Evolutionary conservation across 345 rosid species (phyloP), one percentile per base, ranked within the genome.

Genomic region (Citrus maxima): DNA sequence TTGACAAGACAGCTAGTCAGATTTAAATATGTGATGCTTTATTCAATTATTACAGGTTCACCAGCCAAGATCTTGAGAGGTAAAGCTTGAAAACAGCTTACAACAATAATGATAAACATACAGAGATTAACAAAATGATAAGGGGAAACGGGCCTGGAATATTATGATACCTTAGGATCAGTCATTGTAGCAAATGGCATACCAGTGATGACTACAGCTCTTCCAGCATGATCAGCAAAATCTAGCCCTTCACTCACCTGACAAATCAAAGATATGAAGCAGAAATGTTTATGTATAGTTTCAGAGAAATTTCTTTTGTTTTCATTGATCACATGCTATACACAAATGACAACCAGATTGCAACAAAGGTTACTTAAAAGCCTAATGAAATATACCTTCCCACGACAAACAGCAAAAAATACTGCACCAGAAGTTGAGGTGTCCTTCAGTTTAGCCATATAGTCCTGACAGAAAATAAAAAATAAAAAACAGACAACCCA

Each of bases 171-270:
- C 99, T 91, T 94, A 76, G 98, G 97, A 83, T 96, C 98, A 51
- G 78, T 84, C 85, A 86, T 81, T 66, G 89, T 82, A 79, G 99
- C 90, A 85, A 90, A 96, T 61, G 99, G 99, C 84, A 96, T 84
- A 78, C 99, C 99, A 37, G 94, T 93, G 83, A 95, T 77, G 70
- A 93, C 84, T 38, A 96, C 99, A 74, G 99, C 97, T 91, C 99
- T 89, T 81, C 98, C 99, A 82, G 99, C 95, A 78, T 86, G 90
- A 80, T 96, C 99, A 78, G 98, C 92, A 86, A 96, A 96, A 90
- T 96, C 99, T 80, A 96, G 83, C 77, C 99, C 99, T 90, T 96
- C 99, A 77, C 99, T 96, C 69, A 96, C 99, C 99, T 96, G 90
- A 83, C 10, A 78, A 59, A 70, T 35, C 56, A 14, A 30, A n/a